A percentile compares a stretch with the other conserved stretches of the same genome.
phyloP scores from a whole-genome alignment of 192 early-diverging fungal species.

The Coemansia sp. region DNA sequence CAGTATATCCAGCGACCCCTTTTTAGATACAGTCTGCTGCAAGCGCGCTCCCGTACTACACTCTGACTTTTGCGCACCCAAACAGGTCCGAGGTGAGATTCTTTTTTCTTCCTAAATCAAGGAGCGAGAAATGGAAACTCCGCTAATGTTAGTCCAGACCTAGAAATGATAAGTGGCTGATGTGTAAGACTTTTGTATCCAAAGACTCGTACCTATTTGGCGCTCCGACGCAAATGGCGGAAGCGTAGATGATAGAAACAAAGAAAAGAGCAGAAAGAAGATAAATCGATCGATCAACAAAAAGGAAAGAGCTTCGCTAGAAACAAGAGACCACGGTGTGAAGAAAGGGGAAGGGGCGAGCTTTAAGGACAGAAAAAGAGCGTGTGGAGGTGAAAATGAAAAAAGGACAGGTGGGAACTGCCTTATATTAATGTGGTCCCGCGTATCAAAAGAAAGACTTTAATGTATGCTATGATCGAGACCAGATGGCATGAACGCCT shows the following conservation, averaged over 20 bases:
- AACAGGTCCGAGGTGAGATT: neutral
- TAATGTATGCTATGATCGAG: constrained; percentile 7
- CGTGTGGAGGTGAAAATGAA: constrained; percentile 23
- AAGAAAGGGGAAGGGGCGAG: neutral
- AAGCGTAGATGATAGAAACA: neutral
- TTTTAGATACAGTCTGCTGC: neutral
- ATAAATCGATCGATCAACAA: neutral
- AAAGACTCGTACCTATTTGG: neutral
- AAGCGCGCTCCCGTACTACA: neutral
- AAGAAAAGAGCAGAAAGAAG: neutral
- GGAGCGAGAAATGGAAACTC: neutral
- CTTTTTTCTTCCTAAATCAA: neutral
- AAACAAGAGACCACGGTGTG: neutral
- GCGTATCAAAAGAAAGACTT: neutral
- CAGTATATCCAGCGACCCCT: neutral
- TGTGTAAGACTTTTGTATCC: neutral
- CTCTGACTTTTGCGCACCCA: constrained; percentile 1
- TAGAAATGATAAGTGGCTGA: neutral
- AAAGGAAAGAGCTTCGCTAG: constrained; percentile 11
- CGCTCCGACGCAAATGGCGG: neutral
- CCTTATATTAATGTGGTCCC: constrained; percentile 1
- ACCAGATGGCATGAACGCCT: constrained; percentile 3
- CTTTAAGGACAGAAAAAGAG: constrained; percentile 11
- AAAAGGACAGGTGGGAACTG: constrained; percentile 11
- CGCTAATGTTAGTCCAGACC: neutral